phyloP scores from a whole-genome alignment of 176 grass and related monocot genomes.

The Phoenix roebelenii region DNA sequence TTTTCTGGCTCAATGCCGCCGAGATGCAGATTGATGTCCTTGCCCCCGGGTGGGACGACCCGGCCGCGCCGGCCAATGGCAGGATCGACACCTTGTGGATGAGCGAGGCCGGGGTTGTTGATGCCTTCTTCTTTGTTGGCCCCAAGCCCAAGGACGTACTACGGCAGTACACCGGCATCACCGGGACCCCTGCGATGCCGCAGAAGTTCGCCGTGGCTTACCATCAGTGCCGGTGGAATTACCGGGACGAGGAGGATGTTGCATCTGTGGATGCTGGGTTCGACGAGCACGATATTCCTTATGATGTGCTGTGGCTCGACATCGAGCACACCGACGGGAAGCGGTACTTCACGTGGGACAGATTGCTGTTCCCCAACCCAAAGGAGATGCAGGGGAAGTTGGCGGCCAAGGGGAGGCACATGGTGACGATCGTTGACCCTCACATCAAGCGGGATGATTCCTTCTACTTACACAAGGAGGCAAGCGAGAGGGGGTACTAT shows the following conservation, averaged over 20 bases:
- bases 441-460: conserved; percentile 81
- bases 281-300: conserved; percentile 90
- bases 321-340: conserved; percentile 94
- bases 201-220: conserved; percentile 74
- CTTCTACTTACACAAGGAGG: conserved; percentile 65
- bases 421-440: conserved; percentile 93
- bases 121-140: conserved; percentile 82
- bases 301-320: conserved; percentile 94
- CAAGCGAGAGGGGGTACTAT: conserved; percentile 78
- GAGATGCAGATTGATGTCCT: conserved; percentile 99
- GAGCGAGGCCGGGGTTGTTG: conserved; percentile 76
- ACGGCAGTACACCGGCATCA: conserved; percentile 66
- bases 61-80: conserved; percentile 2
- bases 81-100: conserved; percentile 74
- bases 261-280: conserved; percentile 62
- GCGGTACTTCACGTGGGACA: conserved; percentile 94
- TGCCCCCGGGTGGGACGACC: conserved; percentile 65
- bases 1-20: conserved; percentile 95
- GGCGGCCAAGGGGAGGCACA: conserved; percentile 70
- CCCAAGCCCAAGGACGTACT: conserved; percentile 69
- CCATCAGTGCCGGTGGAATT: conserved; percentile 98
- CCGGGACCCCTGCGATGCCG: conserved; percentile 65
- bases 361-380: conserved; percentile 52
- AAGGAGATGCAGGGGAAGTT: conserved; percentile 73
- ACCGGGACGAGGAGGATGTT: conserved; percentile 92